Percentiles rank a stretch among this genome's conserved stretches.
Evolutionary conservation across 2,329 filamentous ascomycete genomes (phyloP).

Genomic region (Colletotrichum tofieldiae): DNA sequence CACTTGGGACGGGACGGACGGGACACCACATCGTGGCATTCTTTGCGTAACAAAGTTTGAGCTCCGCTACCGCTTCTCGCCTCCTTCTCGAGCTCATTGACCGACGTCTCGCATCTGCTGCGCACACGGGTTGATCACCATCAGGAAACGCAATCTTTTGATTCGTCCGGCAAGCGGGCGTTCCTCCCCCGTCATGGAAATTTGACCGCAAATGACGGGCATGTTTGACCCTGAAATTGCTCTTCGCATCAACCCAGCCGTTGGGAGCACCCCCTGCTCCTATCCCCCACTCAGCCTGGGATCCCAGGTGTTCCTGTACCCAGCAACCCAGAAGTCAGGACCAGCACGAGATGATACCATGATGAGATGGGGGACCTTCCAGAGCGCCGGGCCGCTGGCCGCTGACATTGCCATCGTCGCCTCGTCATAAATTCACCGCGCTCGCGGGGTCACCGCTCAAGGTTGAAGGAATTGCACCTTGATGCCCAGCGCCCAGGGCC

Average conservation of each 20-base stretch:
- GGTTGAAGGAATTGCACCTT: slow-evolving; percentile 17
- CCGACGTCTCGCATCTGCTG: slow-evolving; percentile 13
- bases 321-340: slow-evolving; percentile 34
- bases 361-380: slow-evolving; percentile 19
- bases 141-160: slow-evolving; percentile 28
- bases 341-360: slow-evolving; percentile 16
- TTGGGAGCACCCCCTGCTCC: slow-evolving; percentile 31
- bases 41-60: slow-evolving; percentile 21
- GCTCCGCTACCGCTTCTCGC: slow-evolving; percentile 31
- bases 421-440: slow-evolving; percentile 27
- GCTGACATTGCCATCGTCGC: slow-evolving; percentile 21
- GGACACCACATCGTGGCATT: slow-evolving; percentile 26
- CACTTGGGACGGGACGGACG: slow-evolving; percentile 40
- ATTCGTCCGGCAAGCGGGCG: slow-evolving; percentile 34
- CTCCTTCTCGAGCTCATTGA: slow-evolving; percentile 21
- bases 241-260: slow-evolving; percentile 33
- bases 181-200: slow-evolving; percentile 33
- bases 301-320: slow-evolving; percentile 35
- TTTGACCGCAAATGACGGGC: slow-evolving; percentile 35
- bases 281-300: slow-evolving; percentile 34
- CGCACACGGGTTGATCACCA: slow-evolving; percentile 31
- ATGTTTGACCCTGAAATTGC: slow-evolving; percentile 41
- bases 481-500: slow-evolving; percentile 30
- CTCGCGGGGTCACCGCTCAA: slow-evolving; percentile 13
- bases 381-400: slow-evolving; percentile 15